Percentiles rank a stretch among this genome's conserved stretches.
Conservation (phyloP, 371 early-diverging fungal species). For the Lichtheimia corymbifera region DNA sequence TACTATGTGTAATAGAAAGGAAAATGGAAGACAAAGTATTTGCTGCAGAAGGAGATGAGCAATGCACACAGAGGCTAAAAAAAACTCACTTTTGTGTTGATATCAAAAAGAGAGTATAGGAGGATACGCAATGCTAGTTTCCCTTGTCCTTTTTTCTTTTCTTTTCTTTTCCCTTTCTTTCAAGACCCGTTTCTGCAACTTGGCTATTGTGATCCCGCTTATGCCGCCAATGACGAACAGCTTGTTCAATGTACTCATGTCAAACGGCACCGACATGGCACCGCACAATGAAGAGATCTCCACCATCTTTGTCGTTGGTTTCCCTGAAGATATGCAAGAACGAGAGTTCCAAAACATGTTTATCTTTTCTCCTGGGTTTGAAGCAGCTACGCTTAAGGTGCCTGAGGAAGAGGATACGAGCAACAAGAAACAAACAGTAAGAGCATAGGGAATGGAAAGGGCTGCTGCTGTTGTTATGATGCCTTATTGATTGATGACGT, state of each 20-base stretch:
- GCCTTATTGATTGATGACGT: neutral
- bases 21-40: too few relatives aligned
- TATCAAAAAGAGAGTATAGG: too few relatives aligned
- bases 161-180: too few relatives aligned
- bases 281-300: constrained; percentile 62
- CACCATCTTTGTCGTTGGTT: constrained; percentile 95
- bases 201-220: neutral
- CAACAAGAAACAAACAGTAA: constrained; percentile 21
- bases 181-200: too few relatives aligned
- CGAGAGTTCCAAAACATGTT: constrained; percentile 97
- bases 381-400: constrained; percentile 87
- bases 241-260: neutral
- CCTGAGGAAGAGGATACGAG: constrained; percentile 55
- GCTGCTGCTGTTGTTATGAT: neutral
- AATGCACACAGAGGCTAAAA: too few relatives aligned
- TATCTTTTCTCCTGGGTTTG: constrained; percentile 90
- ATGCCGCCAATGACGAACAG: neutral
- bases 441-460: neutral
- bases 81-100: too few relatives aligned
- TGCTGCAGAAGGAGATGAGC: too few relatives aligned
- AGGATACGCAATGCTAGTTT: neutral
- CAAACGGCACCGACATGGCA: neutral
- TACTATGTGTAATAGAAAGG: too few relatives aligned
- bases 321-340: constrained; percentile 94
- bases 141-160: neutral